Percentiles rank a stretch among this genome's conserved stretches.
Evolutionary conservation across 2,329 filamentous ascomycete species (phyloP).

Genomic region (Neophaeococcomyces mojaviensis): DNA sequence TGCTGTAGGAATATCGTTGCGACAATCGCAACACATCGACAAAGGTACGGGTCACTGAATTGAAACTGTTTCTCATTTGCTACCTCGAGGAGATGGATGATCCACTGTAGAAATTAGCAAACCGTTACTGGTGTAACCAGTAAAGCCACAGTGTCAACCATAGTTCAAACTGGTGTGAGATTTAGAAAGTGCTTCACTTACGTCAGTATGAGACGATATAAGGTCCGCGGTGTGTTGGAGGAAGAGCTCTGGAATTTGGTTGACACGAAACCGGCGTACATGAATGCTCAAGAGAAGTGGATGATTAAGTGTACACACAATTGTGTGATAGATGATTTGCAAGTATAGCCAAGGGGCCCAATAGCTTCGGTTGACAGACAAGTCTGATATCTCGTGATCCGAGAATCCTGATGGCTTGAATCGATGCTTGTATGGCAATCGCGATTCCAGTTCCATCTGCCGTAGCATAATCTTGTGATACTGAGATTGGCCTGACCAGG

Average conservation of each 20-base stretch:
- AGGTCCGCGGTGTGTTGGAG: constrained; percentile 48
- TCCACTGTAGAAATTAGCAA: too few relatives aligned
- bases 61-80: constrained; percentile 39
- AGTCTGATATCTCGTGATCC: constrained; percentile 33
- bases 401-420: constrained; percentile 44
- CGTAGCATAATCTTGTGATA: constrained; percentile 45
- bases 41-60: constrained; percentile 41
- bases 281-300: constrained; percentile 47
- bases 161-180: too few relatives aligned
- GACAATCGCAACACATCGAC: constrained; percentile 45
- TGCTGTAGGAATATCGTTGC: constrained; percentile 49
- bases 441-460: constrained; percentile 47
- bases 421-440: constrained; percentile 44
- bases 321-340: constrained; percentile 48
- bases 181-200: too few relatives aligned
- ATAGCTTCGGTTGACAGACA: constrained; percentile 42
- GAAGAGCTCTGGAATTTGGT: constrained; percentile 46
- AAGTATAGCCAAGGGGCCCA: constrained; percentile 49
- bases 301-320: constrained; percentile 48
- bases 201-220: constrained; percentile 43
- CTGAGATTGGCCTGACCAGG: constrained; percentile 46
- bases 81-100: constrained; percentile 45
- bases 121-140: too few relatives aligned
- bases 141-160: too few relatives aligned
- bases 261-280: constrained; percentile 46